Evolutionary conservation across 164 flowering plant genomes (phyloP), one percentile per base, ranked within the genome.

Genomic region (Chimonanthus praecox): DNA sequence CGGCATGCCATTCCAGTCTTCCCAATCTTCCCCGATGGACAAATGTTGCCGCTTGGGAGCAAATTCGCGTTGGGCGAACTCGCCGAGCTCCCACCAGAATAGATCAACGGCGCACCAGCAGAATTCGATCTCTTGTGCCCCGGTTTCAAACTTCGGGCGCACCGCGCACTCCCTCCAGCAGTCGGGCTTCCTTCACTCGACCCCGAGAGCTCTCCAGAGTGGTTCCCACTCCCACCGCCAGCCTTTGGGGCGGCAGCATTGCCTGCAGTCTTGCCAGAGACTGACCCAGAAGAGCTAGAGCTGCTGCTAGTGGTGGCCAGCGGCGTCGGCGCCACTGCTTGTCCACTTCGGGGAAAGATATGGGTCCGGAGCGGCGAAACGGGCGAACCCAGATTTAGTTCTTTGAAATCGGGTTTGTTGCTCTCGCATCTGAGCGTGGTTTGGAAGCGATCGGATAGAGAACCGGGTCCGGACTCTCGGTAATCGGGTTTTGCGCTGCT

Each of bases 311-410:
- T 85, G 10, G 90, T 77, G 46, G 88, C 69, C 6, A 63, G 3
- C 63, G 47, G 80, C 33, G 85, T 79, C 58, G 81, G 71, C 49
- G 64, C 71, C 10, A 62, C 71, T 13, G 10, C 60, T 2, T 54
- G 60, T 13, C 60, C 60, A 5, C 60, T 54, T n/a, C 60, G 60
- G 16, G 21, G 21, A 20, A 20, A 20, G 21, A 62, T 10, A 11
- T 67, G 71, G 15, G 80, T 70, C 54, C 91, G 74, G 16, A 94
- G 76, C 0, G 98, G 90, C 3, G 98, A 94, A 54, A 90, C 89
- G 4, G 98, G 97, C 3, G 98, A 91, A 49, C 94, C 97, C 80
- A 89, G 88, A 87, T 89, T 88, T 73, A 87, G 88, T 67, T 91
- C 92, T 60, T 83, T 83, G 82, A 84, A 86, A 81, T 94, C 98